phyloP scores from a whole-genome alignment of 176 grass and related monocot species.

The Cenchrus americanus region DNA sequence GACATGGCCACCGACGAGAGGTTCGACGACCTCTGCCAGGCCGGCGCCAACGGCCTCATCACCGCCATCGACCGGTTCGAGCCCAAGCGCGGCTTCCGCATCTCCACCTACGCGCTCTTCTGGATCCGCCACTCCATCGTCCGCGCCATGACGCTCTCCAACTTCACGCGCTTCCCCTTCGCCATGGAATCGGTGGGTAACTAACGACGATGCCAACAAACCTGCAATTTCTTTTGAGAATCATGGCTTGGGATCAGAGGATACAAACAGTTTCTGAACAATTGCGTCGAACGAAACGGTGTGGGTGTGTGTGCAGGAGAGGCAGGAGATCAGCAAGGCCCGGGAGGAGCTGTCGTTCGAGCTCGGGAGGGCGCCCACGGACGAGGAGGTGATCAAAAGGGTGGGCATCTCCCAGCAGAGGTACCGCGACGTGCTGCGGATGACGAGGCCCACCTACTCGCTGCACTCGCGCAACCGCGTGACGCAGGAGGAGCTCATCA shows the following conservation, averaged over 20 bases:
- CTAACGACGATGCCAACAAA: background rate
- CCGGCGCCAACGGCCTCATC: conserved; percentile 81
- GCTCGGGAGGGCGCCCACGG: conserved; percentile 66
- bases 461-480: conserved; percentile 74
- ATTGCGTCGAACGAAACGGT: background rate
- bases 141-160: conserved; percentile 73
- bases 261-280: background rate
- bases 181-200: conserved; percentile 77
- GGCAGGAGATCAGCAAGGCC: conserved; percentile 63
- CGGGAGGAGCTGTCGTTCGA: conserved; percentile 72
- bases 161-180: conserved; percentile 82
- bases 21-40: conserved; percentile 87
- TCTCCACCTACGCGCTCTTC: conserved; percentile 89
- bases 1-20: conserved; percentile 61
- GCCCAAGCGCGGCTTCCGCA: conserved; percentile 69
- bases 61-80: conserved; percentile 85
- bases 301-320: conserved; percentile 40
- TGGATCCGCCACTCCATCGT: conserved; percentile 91
- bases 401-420: conserved; percentile 60
- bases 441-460: conserved; percentile 67
- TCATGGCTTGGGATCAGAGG: background rate
- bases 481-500: conserved; percentile 84
- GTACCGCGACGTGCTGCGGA: conserved; percentile 73
- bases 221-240: background rate
- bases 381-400: conserved; percentile 57